Percentiles rank a stretch among this genome's conserved stretches.
phyloP scores from a whole-genome alignment of 192 early-diverging fungal genomes.

The Funneliformis geosporum region DNA sequence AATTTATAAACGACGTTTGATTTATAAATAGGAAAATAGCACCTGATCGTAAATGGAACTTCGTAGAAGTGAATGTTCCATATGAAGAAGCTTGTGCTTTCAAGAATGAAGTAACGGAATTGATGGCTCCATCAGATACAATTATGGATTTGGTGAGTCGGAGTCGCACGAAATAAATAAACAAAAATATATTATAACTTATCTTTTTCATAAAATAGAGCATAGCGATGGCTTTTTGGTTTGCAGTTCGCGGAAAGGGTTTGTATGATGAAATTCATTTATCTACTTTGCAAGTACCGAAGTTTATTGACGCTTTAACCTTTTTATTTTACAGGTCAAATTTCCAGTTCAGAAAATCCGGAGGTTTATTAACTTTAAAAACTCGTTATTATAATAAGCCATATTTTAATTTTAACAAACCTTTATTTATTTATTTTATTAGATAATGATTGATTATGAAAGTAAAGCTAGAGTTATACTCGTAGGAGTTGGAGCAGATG shows the following conservation, averaged over 20 bases:
- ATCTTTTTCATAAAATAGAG: conserved; percentile 58
- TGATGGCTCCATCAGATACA: conserved; percentile 81
- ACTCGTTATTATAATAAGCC: neutral
- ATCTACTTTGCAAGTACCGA: neutral
- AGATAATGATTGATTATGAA: conserved; percentile 50
- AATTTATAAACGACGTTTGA: conserved; percentile 39
- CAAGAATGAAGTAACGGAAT: conserved; percentile 60
- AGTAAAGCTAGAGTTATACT: conserved; percentile 78
- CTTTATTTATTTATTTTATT: neutral
- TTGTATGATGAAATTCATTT: neutral
- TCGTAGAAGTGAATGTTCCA: conserved; percentile 87
- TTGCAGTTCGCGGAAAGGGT: conserved; percentile 83
- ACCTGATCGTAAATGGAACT: conserved; percentile 80
- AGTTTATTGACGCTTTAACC: neutral
- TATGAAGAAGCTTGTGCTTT: conserved; percentile 65
- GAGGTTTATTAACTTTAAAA: neutral
- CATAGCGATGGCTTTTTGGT: conserved; percentile 97
- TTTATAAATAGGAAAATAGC: conserved; percentile 51
- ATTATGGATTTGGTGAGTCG: conserved; percentile 85
- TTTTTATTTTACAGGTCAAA: conserved; percentile 19
- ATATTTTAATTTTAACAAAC: neutral
- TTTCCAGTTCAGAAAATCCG: conserved; percentile 4
- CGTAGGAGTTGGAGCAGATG: conserved; percentile 91
- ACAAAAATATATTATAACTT: neutral
- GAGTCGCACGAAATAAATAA: neutral